These are phyloP conservation scores for Vigna reflexopilosa DNA, from an alignment of 306 rosid genomes.

Conservation along the genomic window DNA sequence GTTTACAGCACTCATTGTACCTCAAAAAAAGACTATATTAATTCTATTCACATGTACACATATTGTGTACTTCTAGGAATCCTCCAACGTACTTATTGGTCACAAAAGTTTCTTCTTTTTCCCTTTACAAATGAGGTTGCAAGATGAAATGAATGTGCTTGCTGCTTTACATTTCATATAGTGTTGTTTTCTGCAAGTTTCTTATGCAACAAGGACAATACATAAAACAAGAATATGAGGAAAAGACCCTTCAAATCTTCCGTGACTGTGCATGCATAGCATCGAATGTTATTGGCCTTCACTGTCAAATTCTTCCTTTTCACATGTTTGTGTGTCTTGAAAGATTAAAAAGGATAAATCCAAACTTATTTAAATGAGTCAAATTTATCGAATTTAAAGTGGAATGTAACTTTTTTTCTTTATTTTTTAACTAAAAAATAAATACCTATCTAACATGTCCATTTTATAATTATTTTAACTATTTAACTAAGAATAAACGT, in stretches of 20 bases:
- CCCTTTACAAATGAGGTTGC: background rate
- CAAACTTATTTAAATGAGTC: too few relatives aligned
- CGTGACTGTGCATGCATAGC: background rate
- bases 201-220: background rate
- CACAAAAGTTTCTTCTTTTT: slow-evolving; percentile 1
- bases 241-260: background rate
- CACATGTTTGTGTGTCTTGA: too few relatives aligned
- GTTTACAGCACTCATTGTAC: background rate
- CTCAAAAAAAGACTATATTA: background rate
- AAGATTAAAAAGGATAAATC: too few relatives aligned
- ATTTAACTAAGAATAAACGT: too few relatives aligned
- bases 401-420: too few relatives aligned
- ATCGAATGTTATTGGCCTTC: background rate
- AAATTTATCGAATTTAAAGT: too few relatives aligned
- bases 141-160: slow-evolving; percentile 6
- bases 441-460: too few relatives aligned
- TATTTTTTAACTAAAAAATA: too few relatives aligned
- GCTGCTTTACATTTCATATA: background rate
- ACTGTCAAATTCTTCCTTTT: background rate
- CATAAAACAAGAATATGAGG: background rate
- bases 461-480: too few relatives aligned
- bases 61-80: slow-evolving; percentile 4
- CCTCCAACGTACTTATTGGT: background rate
- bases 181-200: background rate
- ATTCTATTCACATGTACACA: slow-evolving; percentile 7